phyloP scores from a whole-genome alignment of 352 stramenopile species.

The Saprolegnia diclina region DNA sequence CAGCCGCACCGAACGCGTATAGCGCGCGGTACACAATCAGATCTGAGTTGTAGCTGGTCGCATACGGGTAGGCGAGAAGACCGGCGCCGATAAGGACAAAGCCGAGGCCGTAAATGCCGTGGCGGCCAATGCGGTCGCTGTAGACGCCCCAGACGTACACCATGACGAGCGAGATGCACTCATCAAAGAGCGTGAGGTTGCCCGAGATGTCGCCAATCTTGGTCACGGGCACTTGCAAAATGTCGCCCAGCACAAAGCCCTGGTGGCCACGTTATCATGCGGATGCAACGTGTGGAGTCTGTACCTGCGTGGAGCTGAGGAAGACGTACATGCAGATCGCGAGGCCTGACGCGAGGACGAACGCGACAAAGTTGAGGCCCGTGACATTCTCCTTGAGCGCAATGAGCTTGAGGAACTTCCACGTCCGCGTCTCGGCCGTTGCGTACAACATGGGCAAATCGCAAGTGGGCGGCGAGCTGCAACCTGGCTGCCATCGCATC shows the following conservation, averaged over 20 bases:
- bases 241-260: constrained; percentile 18
- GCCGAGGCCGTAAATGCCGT: constrained; percentile 10
- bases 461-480: neutral
- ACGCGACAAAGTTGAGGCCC: constrained; percentile 21
- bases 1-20: neutral
- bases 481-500: neutral
- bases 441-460: constrained; percentile 12
- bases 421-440: constrained; percentile 18
- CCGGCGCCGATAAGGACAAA: constrained; percentile 18
- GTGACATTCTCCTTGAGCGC: constrained; percentile 21
- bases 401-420: constrained; percentile 23
- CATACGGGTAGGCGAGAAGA: constrained; percentile 10
- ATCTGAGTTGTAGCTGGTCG: neutral
- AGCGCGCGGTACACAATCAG: constrained; percentile 17
- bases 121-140: constrained; percentile 12
- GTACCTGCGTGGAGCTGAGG: constrained; percentile 14
- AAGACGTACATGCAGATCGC: constrained; percentile 27
- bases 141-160: constrained; percentile 14
- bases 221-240: constrained; percentile 1
- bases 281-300: neutral
- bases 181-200: constrained; percentile 25
- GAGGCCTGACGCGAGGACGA: constrained; percentile 14
- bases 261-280: neutral
- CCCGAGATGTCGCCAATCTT: constrained; percentile 21
- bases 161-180: constrained; percentile 21